Evolutionary conservation across 176 grass and related monocot genomes (phyloP).

Genomic region (Saccharum spontaneum): DNA sequence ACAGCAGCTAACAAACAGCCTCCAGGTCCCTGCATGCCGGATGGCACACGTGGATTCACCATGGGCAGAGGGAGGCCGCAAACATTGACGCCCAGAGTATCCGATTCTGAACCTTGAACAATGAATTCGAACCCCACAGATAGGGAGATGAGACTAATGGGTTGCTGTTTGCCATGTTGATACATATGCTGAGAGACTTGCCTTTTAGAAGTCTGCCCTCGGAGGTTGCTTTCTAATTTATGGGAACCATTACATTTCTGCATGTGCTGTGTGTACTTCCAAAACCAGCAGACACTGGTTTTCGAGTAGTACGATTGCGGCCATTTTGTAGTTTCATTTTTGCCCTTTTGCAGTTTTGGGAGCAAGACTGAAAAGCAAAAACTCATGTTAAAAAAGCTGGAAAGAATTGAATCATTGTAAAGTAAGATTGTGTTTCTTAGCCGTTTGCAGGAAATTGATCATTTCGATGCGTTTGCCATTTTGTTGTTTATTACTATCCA

Average conservation of each 20-base stretch:
- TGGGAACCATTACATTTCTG: constrained; percentile 15
- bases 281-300: constrained; percentile 36
- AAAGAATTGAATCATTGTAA: constrained; percentile 27
- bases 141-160: background rate
- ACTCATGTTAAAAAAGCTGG: background rate
- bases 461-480: background rate
- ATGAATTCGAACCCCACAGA: background rate
- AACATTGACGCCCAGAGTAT: background rate
- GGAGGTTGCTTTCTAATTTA: constrained; percentile 41
- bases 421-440: constrained; percentile 5
- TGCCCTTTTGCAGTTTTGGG: constrained; percentile 22
- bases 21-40: constrained; percentile 79
- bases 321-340: constrained; percentile 33
- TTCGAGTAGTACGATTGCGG: constrained; percentile 26
- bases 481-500: background rate
- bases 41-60: constrained; percentile 76
- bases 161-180: constrained; percentile 35
- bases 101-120: constrained; percentile 29
- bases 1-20: constrained; percentile 60
- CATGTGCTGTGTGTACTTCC: constrained; percentile 42
- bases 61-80: constrained; percentile 79
- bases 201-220: constrained; percentile 50
- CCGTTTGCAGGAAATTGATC: background rate
- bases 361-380: constrained; percentile 16
- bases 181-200: constrained; percentile 50